Base-by-base conservation (phyloP, 768 basidiomycete genomes). In the Tylopilus vinaceipallidus region DNA sequence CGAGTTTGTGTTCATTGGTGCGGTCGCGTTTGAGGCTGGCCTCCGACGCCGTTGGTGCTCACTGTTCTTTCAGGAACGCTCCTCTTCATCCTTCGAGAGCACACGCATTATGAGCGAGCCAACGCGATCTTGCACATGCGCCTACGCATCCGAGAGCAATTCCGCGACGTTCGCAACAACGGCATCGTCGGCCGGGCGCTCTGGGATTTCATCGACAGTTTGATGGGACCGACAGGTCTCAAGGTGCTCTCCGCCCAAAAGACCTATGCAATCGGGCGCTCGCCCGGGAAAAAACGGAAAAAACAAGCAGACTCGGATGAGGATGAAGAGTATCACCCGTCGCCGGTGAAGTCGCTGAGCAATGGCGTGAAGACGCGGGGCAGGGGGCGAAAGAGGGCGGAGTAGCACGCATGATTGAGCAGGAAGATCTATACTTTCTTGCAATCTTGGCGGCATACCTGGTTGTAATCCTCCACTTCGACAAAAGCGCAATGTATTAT, bases 1-100 rank as follows among this genome's bases (percentile, higher is more conserved):
- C 8, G 86, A 90, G 60, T 88, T 92, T 62, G 80, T 91, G 27
- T 91, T 87, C 65, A 82, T 90, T 35, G 88, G 91, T 91, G 60
- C 52, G 75, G 12, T 17, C 17, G 19, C 24, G 8, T 4, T 22
- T 23, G 42, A 22, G 33, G 3, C 10, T 19, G 29, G 19, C 22
- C 23, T 16, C 52, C 22, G 24, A 32, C 22, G 20, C 17, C 36
- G 9, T 20, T 14, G 32, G 37, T 47, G n/a, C 41, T 52, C 30
- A 45, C 10, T 14, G 34, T 35, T 17, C 20, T 0, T n/a, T 20
- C 47, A 91, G 90, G 88, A 49, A 80, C 90, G 19, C 64, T 89
- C 12, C 71, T 91, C 12, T 86, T 72, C 57, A 67, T 81, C 4
- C 69, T 88, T 47, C 73, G 75, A 13, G 68, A 74, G 7, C 29